phyloP scores from a whole-genome alignment of 208 protist genomes.

The Trypanosoma conorhini region DNA sequence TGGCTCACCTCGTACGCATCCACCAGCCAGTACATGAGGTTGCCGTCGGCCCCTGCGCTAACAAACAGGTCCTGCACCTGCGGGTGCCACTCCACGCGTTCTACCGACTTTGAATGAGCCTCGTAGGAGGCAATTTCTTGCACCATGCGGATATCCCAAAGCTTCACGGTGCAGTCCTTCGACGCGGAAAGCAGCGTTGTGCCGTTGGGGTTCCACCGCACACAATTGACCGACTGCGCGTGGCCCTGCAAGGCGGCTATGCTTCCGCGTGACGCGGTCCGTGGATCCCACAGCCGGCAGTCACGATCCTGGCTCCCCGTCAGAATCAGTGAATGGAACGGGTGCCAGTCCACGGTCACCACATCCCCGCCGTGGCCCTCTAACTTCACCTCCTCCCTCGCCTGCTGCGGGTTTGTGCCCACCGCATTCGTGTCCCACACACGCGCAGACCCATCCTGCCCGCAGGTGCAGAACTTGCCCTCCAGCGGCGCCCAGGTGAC shows the following conservation, averaged over 20 bases:
- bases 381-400: conserved; percentile 79
- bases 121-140: conserved; percentile 80
- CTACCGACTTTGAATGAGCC: conserved; percentile 73
- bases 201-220: conserved; percentile 86
- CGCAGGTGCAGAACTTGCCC: conserved; percentile 82
- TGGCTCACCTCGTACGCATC: conserved; percentile 62
- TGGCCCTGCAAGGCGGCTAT: conserved; percentile 82
- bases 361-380: conserved; percentile 90
- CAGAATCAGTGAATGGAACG: conserved; percentile 73
- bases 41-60: conserved; percentile 76
- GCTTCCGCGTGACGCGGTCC: conserved; percentile 70
- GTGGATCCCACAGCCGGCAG: conserved; percentile 86
- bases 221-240: conserved; percentile 72
- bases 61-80: conserved; percentile 70
- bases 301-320: conserved; percentile 89
- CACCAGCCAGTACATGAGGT: conserved; percentile 85
- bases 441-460: conserved; percentile 81
- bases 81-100: conserved; percentile 83
- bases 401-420: conserved; percentile 34
- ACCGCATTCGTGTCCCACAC: conserved; percentile 83
- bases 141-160: conserved; percentile 86
- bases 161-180: conserved; percentile 77
- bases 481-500: conserved; percentile 79
- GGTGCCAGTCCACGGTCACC: conserved; percentile 88
- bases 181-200: conserved; percentile 72